Evolutionary conservation across 352 stramenopile species (phyloP).

Genomic region (Phytophthora colocasiae): DNA sequence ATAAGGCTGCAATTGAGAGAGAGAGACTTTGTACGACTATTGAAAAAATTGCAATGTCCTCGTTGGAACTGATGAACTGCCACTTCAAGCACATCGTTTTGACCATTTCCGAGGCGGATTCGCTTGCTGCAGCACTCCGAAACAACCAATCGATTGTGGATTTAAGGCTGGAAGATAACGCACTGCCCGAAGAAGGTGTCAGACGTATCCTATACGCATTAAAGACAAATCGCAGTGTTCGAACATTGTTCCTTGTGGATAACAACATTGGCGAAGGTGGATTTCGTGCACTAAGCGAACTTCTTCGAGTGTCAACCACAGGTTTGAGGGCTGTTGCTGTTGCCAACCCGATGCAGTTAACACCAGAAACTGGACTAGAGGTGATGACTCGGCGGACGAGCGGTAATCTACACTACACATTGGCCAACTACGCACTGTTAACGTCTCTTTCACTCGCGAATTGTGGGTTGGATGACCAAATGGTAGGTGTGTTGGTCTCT

Average conservation of each 20-base stretch:
- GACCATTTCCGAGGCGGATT: slow-evolving; percentile 42
- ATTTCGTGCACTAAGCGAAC: slow-evolving; percentile 39
- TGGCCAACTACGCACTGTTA: slow-evolving; percentile 45
- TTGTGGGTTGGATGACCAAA: slow-evolving; percentile 44
- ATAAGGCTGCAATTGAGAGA: slow-evolving; percentile 27
- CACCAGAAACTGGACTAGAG: slow-evolving; percentile 26
- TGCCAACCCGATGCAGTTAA: slow-evolving; percentile 42
- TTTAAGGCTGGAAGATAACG: slow-evolving; percentile 51
- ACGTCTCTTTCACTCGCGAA: slow-evolving; percentile 42
- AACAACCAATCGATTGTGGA: slow-evolving; percentile 41
- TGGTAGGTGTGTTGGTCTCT: slow-evolving; percentile 48
- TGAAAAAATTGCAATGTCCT: slow-evolving; percentile 29
- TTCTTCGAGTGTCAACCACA: slow-evolving; percentile 35
- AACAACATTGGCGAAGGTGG: slow-evolving; percentile 46
- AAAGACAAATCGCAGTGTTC: slow-evolving; percentile 34
- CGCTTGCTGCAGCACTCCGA: slow-evolving; percentile 36
- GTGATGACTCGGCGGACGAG: slow-evolving; percentile 28
- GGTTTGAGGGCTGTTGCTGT: slow-evolving; percentile 31
- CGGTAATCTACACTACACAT: slow-evolving; percentile 39
- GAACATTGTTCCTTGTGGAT: slow-evolving; percentile 33
- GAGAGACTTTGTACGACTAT: slow-evolving; percentile 18
- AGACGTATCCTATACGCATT: slow-evolving; percentile 41
- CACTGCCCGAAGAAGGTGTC: slow-evolving; percentile 39
- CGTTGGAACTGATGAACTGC: slow-evolving; percentile 33
- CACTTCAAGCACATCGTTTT: slow-evolving; percentile 47